These are phyloP conservation scores for Inonotus hispidus DNA, from an alignment of 1,284 basidiomycete species.

Conservation along the genomic window DNA sequence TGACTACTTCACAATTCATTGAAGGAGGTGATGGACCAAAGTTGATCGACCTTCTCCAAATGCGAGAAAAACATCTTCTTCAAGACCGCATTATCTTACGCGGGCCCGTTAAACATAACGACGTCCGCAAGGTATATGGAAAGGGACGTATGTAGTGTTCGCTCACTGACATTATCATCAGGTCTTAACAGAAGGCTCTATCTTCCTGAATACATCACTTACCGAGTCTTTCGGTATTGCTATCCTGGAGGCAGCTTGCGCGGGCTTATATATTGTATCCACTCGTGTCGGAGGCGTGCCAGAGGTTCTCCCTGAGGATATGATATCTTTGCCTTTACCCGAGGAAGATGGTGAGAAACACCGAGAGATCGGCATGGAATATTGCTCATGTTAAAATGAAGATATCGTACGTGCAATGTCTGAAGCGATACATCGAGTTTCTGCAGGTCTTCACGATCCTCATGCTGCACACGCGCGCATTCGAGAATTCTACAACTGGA, in stretches of 20 bases:
- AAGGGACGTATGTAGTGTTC: neutral
- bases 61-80: constrained; percentile 85
- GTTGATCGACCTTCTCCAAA: constrained; percentile 91
- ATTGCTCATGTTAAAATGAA: constrained; percentile 27
- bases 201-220: constrained; percentile 93
- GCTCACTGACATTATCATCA: constrained; percentile 27
- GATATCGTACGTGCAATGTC: constrained; percentile 84
- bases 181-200: constrained; percentile 81
- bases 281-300: constrained; percentile 95
- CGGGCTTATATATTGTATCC: constrained; percentile 91
- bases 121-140: constrained; percentile 71
- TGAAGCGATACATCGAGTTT: constrained; percentile 72
- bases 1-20: neutral
- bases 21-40: constrained; percentile 93
- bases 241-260: constrained; percentile 93
- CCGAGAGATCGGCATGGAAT: neutral
- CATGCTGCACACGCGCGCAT: constrained; percentile 73
- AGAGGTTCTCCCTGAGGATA: constrained; percentile 88
- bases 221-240: constrained; percentile 98
- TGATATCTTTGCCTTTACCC: constrained; percentile 92
- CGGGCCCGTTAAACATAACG: constrained; percentile 74
- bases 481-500: constrained; percentile 86
- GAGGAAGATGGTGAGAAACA: constrained; percentile 64
- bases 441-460: constrained; percentile 71
- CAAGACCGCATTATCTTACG: constrained; percentile 90